Percentiles rank a stretch among this genome's conserved stretches.
These are phyloP conservation scores for Hericium coralloides DNA, from an alignment of 768 basidiomycete species.

Conservation along the genomic window DNA sequence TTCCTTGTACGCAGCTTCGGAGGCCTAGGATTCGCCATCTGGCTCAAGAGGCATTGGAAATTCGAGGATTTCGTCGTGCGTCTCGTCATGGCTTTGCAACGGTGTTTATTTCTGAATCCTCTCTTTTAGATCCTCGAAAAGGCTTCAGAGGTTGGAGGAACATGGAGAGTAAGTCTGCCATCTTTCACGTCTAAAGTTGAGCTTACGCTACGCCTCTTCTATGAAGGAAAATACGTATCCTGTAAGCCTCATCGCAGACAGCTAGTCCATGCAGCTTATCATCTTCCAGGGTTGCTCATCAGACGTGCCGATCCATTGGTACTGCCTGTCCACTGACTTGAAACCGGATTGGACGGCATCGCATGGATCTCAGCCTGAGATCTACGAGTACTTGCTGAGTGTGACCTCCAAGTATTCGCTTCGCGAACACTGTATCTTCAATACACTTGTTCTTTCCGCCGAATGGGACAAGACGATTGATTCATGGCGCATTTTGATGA, in stretches of 20 bases:
- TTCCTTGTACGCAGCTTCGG: background rate
- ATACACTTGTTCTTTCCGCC: background rate
- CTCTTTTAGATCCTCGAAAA: background rate
- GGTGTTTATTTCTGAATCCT: background rate
- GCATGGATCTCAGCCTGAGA: background rate
- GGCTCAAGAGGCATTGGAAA: background rate
- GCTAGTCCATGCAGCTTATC: background rate
- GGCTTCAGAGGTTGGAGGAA: constrained; percentile 1
- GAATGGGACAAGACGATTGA: background rate
- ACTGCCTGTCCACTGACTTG: background rate
- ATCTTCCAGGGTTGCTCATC: background rate
- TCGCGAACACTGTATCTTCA: background rate
- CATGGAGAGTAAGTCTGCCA: background rate
- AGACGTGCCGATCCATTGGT: background rate
- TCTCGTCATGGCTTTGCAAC: background rate
- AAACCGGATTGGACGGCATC: background rate
- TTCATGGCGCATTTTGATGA: background rate
- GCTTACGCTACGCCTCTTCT: background rate
- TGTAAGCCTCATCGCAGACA: constrained; percentile 1
- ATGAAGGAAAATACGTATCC: constrained; percentile 4
- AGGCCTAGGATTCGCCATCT: background rate
- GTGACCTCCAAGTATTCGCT: background rate
- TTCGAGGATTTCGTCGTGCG: background rate
- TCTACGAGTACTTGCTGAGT: background rate
- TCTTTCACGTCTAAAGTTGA: too few relatives aligned